Evolutionary conservation across 1,139 yeast species (phyloP).

Genomic region (Yamadazyma triangularis): DNA sequence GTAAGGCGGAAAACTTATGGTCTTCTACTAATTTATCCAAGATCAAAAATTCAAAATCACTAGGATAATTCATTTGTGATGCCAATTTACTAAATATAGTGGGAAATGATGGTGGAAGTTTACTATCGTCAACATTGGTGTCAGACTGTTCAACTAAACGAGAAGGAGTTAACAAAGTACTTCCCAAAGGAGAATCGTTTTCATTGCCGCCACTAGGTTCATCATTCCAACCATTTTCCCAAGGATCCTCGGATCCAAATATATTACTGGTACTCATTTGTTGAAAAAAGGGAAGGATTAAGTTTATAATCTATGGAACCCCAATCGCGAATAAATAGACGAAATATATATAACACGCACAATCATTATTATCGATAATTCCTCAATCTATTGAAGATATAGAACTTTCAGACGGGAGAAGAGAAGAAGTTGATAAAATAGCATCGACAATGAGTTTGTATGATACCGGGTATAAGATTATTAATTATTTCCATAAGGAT

Average conservation of each 20-base stretch:
- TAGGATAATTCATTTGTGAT: slow-evolving; percentile 19
- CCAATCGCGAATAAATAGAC: no score
- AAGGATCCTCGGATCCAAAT: slow-evolving; percentile 31
- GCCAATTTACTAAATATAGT: slow-evolving; percentile 16
- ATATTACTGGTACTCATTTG: slow-evolving; percentile 5
- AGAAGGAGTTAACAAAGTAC: slow-evolving; percentile 22
- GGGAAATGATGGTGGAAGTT: slow-evolving; percentile 24
- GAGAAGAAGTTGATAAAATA: no score
- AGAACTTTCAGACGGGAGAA: no score
- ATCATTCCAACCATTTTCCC: slow-evolving; percentile 41
- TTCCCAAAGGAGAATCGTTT: slow-evolving; percentile 9
- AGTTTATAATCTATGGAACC: no score
- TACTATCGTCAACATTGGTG: slow-evolving; percentile 9
- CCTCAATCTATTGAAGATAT: no score
- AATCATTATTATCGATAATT: no score
- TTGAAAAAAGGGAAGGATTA: not conserved
- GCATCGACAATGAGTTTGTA: slow-evolving; percentile 2
- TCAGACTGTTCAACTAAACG: slow-evolving; percentile 15
- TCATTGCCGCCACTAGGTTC: slow-evolving; percentile 4
- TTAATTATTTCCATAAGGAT: slow-evolving; percentile 18
- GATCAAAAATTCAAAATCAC: slow-evolving; percentile 27
- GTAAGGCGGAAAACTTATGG: slow-evolving; percentile 27
- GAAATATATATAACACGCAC: no score
- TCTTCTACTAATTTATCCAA: slow-evolving; percentile 24
- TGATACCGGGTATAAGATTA: slow-evolving; percentile 6